phyloP scores from a whole-genome alignment of 1,284 basidiomycete species.

The Coriolopsis trogii region DNA sequence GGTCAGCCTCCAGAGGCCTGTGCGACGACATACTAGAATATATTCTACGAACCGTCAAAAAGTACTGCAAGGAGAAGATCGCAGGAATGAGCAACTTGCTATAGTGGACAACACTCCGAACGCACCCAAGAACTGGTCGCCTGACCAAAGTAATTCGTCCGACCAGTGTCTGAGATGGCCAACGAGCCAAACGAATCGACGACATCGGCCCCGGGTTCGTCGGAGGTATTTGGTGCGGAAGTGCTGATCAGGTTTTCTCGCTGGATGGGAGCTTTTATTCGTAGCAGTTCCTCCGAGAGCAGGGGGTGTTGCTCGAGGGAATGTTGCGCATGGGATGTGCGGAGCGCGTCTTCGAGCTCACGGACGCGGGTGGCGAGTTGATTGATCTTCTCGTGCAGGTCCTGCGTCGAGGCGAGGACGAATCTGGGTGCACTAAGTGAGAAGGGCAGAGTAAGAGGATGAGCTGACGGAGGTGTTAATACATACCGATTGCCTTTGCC shows the following conservation, averaged over 20 bases:
- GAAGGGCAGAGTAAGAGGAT: constrained; percentile 15
- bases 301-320: constrained; percentile 68
- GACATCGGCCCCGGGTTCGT: constrained; percentile 68
- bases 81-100: constrained; percentile 1
- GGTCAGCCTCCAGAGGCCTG: too few species aligned
- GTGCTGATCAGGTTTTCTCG: constrained; percentile 47
- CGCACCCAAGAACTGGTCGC: constrained; percentile 78
- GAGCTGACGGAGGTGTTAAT: neutral
- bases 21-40: too few species aligned
- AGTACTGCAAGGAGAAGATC: constrained; percentile 51
- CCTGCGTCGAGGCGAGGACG: constrained; percentile 79
- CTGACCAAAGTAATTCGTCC: constrained; percentile 73
- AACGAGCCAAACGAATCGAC: constrained; percentile 79
- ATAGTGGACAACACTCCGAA: constrained; percentile 1
- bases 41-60: constrained; percentile 58
- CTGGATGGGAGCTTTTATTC: constrained; percentile 73
- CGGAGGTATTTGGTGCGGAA: constrained; percentile 22
- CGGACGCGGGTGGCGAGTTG: constrained; percentile 74
- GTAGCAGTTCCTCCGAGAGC: constrained; percentile 67
- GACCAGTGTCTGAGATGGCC: constrained; percentile 67
- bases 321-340: constrained; percentile 58
- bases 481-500: constrained; percentile 77
- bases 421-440: constrained; percentile 49
- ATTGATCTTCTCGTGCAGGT: constrained; percentile 80
- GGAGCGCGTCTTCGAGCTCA: constrained; percentile 75